Conservation (phyloP, 192 early-diverging fungal genomes). For the Chytriomyces hyalinus region DNA sequence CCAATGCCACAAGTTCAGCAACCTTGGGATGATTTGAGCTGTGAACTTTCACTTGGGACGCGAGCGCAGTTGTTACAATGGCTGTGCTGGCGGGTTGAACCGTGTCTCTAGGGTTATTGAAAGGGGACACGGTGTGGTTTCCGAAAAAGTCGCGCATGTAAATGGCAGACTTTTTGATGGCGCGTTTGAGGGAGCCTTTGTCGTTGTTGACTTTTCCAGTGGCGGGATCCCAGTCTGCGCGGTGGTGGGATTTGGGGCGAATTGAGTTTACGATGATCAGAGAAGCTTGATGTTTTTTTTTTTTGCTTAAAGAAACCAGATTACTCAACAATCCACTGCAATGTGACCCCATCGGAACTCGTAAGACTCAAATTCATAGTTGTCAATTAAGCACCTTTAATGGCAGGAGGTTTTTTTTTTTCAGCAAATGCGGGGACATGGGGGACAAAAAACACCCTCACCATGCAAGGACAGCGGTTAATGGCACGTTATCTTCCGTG, state of each 20-base stretch:
- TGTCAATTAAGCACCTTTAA: constrained; percentile 25
- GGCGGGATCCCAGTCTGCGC: constrained; percentile 25
- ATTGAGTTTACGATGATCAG: no score
- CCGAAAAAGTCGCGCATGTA: constrained; percentile 28
- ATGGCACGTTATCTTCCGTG: constrained; percentile 30
- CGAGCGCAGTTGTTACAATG: no score
- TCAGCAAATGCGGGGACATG: no score
- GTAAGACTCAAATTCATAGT: constrained; percentile 44
- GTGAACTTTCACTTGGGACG: no score
- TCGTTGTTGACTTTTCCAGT: constrained; percentile 28
- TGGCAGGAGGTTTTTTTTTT: no score
- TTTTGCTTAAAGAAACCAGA: background rate
- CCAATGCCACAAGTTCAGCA: no score
- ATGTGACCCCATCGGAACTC: constrained; percentile 35
- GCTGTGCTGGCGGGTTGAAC: no score
- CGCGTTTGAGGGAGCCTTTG: constrained; percentile 25
- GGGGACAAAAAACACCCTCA: background rate
- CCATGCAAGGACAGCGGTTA: constrained; percentile 39
- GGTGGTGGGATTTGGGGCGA: background rate
- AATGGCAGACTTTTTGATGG: constrained; percentile 1
- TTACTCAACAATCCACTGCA: constrained; percentile 31
- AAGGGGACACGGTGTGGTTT: constrained; percentile 26
- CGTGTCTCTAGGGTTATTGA: background rate
- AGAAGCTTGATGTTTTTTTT: no score
- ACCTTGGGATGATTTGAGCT: no score